These are phyloP conservation scores for Apophysomyces trapeziformis DNA, from an alignment of 371 early-diverging fungal genomes.

Conservation along the genomic window DNA sequence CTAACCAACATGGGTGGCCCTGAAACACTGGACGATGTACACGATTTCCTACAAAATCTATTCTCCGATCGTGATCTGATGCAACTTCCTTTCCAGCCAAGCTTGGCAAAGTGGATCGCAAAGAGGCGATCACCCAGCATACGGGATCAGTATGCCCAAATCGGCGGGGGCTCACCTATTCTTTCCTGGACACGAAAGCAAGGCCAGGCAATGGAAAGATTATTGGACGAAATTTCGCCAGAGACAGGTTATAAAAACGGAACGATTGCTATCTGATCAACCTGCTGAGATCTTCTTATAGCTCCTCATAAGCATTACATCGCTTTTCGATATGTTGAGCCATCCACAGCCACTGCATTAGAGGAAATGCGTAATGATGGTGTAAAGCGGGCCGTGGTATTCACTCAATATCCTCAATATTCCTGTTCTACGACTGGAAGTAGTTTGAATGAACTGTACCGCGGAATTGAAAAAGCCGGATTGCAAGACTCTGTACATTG, in stretches of 20 bases:
- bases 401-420: conserved; percentile 96
- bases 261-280: neutral
- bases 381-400: conserved; percentile 85
- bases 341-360: conserved; percentile 78
- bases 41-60: conserved; percentile 81
- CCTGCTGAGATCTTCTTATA: conserved; percentile 20
- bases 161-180: conserved; percentile 97
- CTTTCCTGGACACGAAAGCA: conserved; percentile 88
- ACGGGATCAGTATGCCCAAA: conserved; percentile 86
- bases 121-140: conserved; percentile 86
- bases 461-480: conserved; percentile 63
- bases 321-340: conserved; percentile 92
- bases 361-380: conserved; percentile 81
- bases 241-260: conserved; percentile 64
- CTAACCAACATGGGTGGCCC: conserved; percentile 97
- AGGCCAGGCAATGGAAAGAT: conserved; percentile 76
- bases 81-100: conserved; percentile 83
- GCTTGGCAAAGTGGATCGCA: conserved; percentile 80
- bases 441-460: conserved; percentile 88
- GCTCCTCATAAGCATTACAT: conserved; percentile 93
- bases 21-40: conserved; percentile 74
- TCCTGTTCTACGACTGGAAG: conserved; percentile 96
- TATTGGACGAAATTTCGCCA: conserved; percentile 78
- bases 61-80: conserved; percentile 95
- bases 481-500: conserved; percentile 73